Evolutionary conservation across 257 asterid species (phyloP).

Genomic region (Buddleja alternifolia): DNA sequence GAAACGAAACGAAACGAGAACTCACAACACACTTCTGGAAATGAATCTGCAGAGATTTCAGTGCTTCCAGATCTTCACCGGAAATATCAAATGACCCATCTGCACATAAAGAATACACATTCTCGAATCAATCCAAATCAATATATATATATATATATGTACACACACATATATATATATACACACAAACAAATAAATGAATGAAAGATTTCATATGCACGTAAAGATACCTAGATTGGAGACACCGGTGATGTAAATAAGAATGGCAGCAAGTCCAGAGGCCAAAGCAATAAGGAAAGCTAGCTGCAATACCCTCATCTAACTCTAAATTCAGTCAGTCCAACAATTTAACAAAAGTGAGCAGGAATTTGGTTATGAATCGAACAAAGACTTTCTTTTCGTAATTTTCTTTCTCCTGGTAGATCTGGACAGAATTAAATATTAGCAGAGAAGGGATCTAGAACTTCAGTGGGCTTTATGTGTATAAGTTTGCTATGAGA

Average conservation of each 20-base stretch:
- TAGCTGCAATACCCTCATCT: slow-evolving; percentile 74
- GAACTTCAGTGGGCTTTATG: neutral
- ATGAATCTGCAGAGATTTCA: slow-evolving; percentile 55
- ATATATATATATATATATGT: neutral
- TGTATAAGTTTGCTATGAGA: neutral
- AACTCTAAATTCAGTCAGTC: slow-evolving; percentile 16
- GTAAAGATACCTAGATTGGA: slow-evolving; percentile 46
- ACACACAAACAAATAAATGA: slow-evolving; percentile 1
- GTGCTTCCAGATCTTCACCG: slow-evolving; percentile 66
- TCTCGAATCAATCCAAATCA: neutral
- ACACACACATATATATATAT: neutral
- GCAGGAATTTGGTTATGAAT: neutral
- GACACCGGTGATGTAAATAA: slow-evolving; percentile 66
- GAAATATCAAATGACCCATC: slow-evolving; percentile 56
- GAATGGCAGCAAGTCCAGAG: slow-evolving; percentile 73
- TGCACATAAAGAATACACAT: slow-evolving; percentile 30
- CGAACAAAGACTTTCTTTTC: neutral
- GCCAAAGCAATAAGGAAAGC: slow-evolving; percentile 65
- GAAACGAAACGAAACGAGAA: slow-evolving; percentile 16
- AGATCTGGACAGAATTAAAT: slow-evolving; percentile 24
- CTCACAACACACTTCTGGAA: slow-evolving; percentile 91
- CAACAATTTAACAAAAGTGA: neutral
- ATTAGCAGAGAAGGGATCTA: slow-evolving; percentile 20
- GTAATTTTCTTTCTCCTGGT: neutral
- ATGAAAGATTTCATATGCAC: neutral